Base-by-base conservation (phyloP, 1,139 yeast genomes). In the Wickerhamomyces sp. region DNA sequence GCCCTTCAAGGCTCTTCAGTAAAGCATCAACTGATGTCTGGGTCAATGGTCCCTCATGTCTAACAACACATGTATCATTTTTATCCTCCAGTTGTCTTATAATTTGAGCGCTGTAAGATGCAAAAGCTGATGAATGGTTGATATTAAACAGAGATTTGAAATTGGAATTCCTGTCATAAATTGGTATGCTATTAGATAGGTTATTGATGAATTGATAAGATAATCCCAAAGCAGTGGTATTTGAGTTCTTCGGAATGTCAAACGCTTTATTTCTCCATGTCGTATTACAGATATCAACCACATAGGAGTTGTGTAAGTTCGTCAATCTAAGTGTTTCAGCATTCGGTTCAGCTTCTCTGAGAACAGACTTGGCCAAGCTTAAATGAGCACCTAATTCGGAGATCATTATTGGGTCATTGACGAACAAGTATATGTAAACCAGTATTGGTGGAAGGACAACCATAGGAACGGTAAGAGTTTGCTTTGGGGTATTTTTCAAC, bases 191-290 rank as follows among this genome's bases (percentile, higher is more conserved):
- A 13, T 59, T 52, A 3, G 69, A 49, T 26, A 76, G 63, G 1
- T 54, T 49, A 2, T 66, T 61, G 16, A 68, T 64, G 28, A 79
- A 63, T 30, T 49, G 56, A 5, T 51, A 41, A 0, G 64, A 55
- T 13, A 63, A 39, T 4, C 52, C 55, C 26, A 67, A 62, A 44
- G 79, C 61, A 1, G 69, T 74, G 31, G 60, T 17, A 14, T 59
- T 60, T 9, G 59, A 49, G 1, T 59, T 48, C 7, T 45, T 47
- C 4, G 48, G 15, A 3, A 42, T 33, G 44, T 49, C 58, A 27
- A 55, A 56, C 1, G 72, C 68, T 51, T 68, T 72, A 45, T 79
- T 79, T 48, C 85, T 64, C 90, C 90, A 83, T 1, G 79, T 45
- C 25, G 74, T 65, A 44, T 81, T 81, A 37, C 84, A 69, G 7